Evolutionary conservation across 1,284 basidiomycete species (phyloP).

Genomic region (Ceratobasidium sp.): DNA sequence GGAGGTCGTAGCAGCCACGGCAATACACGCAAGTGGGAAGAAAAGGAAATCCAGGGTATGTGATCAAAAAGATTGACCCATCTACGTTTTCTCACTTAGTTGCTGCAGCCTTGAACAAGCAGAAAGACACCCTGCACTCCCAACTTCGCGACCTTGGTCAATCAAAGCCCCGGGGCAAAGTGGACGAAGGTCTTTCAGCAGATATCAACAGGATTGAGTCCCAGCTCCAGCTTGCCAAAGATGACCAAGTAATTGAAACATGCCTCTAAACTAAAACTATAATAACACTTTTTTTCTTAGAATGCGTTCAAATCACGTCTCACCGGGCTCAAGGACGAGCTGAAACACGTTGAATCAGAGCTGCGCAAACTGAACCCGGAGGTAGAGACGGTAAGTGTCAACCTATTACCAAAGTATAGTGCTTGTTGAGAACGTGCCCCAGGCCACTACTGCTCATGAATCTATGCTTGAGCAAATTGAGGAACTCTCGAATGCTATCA

Average conservation of each 20-base stretch:
- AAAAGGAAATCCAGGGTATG: constrained; percentile 88
- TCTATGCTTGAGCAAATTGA: constrained; percentile 60
- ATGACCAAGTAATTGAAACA: constrained; percentile 76
- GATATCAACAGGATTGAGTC: constrained; percentile 85
- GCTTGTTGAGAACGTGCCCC: neutral
- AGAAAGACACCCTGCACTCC: constrained; percentile 78
- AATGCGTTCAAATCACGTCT: constrained; percentile 71
- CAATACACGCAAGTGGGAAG: constrained; percentile 87
- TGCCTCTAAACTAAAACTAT: neutral
- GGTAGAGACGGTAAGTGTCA: constrained; percentile 65
- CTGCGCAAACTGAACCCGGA: constrained; percentile 74
- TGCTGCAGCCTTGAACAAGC: neutral
- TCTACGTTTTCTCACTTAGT: neutral
- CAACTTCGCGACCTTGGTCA: constrained; percentile 85
- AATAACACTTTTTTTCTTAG: constrained; percentile 55
- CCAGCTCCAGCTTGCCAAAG: constrained; percentile 73
- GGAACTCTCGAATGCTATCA: constrained; percentile 68
- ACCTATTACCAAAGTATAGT: neutral
- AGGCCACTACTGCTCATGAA: constrained; percentile 67
- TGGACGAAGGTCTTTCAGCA: constrained; percentile 81
- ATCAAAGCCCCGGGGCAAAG: constrained; percentile 81
- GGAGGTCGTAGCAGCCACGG: constrained; percentile 86
- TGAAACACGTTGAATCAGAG: constrained; percentile 78
- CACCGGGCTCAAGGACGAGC: constrained; percentile 78
- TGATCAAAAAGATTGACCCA: constrained; percentile 23